Evolutionary conservation across 2,329 filamentous ascomycete species (phyloP), one percentile per base, ranked within the genome.

Genomic region (Exophiala lecanii-corni): DNA sequence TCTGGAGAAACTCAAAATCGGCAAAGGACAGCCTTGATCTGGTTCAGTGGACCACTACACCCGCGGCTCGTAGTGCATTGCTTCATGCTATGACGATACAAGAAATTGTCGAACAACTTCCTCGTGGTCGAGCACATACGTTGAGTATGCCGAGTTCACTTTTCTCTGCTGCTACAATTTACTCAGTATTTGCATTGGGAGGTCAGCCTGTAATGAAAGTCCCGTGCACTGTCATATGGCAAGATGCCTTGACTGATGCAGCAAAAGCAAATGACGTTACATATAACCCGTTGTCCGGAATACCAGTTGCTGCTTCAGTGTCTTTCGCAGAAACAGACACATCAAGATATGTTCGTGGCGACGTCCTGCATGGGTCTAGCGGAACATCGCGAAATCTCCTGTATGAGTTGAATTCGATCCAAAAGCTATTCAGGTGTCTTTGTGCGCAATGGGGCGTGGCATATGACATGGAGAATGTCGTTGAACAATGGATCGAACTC

Each of bases 361-460:
- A 59, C 2, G 44, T 48, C 7, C 49, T 56, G 1, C 47, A 55
- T 2, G 50, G 49, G 7, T 47, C 54, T 6, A 47, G 47, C 25
- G 59, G 52, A 1, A 55, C 56, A 4, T 58, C 57, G 9, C 60
- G 65, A 32, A 70, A 70, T 55, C 50, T 71, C 28, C 50, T 69
- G n/a, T 71, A 71, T 48, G 68, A 71, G 46, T 54, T 71, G 48
- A 70, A 70, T 47, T 68, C 66, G 13, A 67, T 71, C 58, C 67
- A 70, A 45, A 70, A 70, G 53, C 53, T 71, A 7, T 70, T 71
- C 40, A 58, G 66, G 21, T 70, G 68, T 35, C 52, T 71, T 15
- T 62, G 56, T 13, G 65, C 65, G 3, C 68, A 71, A 46, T 71
- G 68, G 68, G 68, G 68, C 0, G 61, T 71, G 41, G 67, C 68